Evolutionary conservation across 805 yeast species (phyloP).

Genomic region (Cyberlindnera meyerae): DNA sequence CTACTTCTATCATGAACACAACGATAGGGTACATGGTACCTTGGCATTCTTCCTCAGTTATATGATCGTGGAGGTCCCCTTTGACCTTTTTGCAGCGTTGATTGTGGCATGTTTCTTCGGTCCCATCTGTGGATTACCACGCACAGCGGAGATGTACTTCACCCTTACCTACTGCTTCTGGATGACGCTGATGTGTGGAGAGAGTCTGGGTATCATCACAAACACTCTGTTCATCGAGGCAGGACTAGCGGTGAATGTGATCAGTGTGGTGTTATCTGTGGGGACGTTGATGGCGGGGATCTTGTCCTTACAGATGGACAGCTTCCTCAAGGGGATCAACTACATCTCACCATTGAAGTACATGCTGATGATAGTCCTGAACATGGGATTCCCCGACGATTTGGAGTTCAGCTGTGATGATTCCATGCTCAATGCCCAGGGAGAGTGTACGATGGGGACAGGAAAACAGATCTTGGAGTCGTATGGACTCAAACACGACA

Average conservation of each 20-base stretch:
- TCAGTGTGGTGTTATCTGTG: slow-evolving; percentile 59
- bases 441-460: slow-evolving; percentile 42
- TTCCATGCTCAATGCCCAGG: slow-evolving; percentile 30
- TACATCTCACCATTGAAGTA: slow-evolving; percentile 77
- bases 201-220: slow-evolving; percentile 76
- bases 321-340: slow-evolving; percentile 63
- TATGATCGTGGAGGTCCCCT: slow-evolving; percentile 57
- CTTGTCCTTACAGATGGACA: slow-evolving; percentile 72
- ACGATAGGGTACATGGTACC: slow-evolving; percentile 67
- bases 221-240: slow-evolving; percentile 69
- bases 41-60: slow-evolving; percentile 62
- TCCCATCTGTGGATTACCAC: slow-evolving; percentile 68
- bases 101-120: slow-evolving; percentile 60
- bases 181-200: slow-evolving; percentile 67
- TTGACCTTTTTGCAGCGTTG: slow-evolving; percentile 55
- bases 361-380: slow-evolving; percentile 52
- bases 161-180: slow-evolving; percentile 51
- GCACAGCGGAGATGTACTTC: slow-evolving; percentile 64
- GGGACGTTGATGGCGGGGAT: slow-evolving; percentile 85
- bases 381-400: slow-evolving; percentile 43
- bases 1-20: slow-evolving; percentile 73
- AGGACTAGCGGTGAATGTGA: slow-evolving; percentile 74
- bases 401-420: slow-evolving; percentile 46
- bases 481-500: slow-evolving; percentile 35
- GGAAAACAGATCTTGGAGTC: slow-evolving; percentile 52